These are phyloP conservation scores for Moringa oleifera DNA, from an alignment of 345 rosid species.

Conservation along the genomic window DNA sequence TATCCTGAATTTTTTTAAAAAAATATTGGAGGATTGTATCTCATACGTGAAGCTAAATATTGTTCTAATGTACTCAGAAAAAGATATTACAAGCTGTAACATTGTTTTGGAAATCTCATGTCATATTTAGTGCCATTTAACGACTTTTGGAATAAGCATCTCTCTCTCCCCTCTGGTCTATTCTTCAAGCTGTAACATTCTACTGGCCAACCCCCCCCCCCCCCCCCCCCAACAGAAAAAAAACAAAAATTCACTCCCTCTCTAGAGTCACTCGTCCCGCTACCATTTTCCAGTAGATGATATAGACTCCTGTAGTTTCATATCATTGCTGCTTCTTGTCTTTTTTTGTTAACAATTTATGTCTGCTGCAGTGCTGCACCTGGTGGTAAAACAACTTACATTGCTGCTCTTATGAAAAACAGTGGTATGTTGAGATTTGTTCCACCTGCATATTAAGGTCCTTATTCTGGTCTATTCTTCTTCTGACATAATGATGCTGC, in stretches of 20 bases:
- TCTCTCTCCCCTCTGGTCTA: too few relatives aligned
- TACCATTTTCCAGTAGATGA: background rate
- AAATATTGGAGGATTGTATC: too few relatives aligned
- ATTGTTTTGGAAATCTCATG: too few relatives aligned
- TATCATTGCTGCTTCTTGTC: background rate
- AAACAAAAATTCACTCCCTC: background rate
- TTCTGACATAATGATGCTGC: conserved; percentile 16
- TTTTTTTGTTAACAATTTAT: conserved; percentile 16
- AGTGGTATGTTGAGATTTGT: conserved; percentile 48
- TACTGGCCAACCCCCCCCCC: too few relatives aligned
- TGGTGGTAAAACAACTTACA: conserved; percentile 81
- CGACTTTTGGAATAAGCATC: too few relatives aligned
- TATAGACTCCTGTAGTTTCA: background rate
- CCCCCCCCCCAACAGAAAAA: too few relatives aligned
- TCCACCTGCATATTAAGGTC: background rate
- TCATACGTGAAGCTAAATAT: too few relatives aligned
- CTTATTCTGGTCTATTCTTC: conserved; percentile 3
- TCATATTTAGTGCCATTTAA: too few relatives aligned
- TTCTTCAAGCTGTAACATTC: too few relatives aligned
- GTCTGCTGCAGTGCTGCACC: conserved; percentile 78
- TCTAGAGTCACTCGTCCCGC: background rate
- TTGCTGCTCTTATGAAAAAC: conserved; percentile 83
- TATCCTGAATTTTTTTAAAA: background rate
- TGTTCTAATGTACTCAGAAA: too few relatives aligned
- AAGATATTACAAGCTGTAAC: too few relatives aligned